Evolutionary conservation across 2,329 filamentous ascomycete genomes (phyloP).

Genomic region (Chaetothyriales sp.): DNA sequence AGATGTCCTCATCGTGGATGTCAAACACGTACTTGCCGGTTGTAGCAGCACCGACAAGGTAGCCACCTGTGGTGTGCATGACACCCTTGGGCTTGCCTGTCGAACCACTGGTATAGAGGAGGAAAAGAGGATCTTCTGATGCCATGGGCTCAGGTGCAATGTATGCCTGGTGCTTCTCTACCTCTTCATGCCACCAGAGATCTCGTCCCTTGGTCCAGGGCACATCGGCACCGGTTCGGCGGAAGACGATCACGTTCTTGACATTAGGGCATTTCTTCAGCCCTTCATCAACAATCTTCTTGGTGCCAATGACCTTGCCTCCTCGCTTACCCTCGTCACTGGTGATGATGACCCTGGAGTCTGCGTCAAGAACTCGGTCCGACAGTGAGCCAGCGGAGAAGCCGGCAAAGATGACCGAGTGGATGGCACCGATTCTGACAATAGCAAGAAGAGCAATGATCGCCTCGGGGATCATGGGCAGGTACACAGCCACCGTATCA

Average conservation of each 20-base stretch:
- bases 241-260: constrained; percentile 72
- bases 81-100: constrained; percentile 98
- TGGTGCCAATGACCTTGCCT: constrained; percentile 91
- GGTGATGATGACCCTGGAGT: constrained; percentile 89
- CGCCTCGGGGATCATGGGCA: constrained; percentile 98
- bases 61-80: constrained; percentile 92
- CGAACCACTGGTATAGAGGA: constrained; percentile 94
- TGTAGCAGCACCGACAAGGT: constrained; percentile 79
- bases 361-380: constrained; percentile 81
- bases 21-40: constrained; percentile 99
- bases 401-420: constrained; percentile 94
- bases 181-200: constrained; percentile 97
- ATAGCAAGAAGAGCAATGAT: constrained; percentile 82
- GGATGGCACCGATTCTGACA: constrained; percentile 79
- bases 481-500: constrained; percentile 90
- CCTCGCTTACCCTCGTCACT: constrained; percentile 96
- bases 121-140: constrained; percentile 90
- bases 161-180: constrained; percentile 90
- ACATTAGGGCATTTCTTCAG: constrained; percentile 91
- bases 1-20: constrained; percentile 81
- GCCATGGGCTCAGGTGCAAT: constrained; percentile 76
- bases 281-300: constrained; percentile 93
- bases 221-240: constrained; percentile 84
- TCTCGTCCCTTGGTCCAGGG: constrained; percentile 83
- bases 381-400: constrained; percentile 94